Evolutionary conservation across 2,329 filamentous ascomycete species (phyloP).

Genomic region (Diaporthe amygdali): DNA sequence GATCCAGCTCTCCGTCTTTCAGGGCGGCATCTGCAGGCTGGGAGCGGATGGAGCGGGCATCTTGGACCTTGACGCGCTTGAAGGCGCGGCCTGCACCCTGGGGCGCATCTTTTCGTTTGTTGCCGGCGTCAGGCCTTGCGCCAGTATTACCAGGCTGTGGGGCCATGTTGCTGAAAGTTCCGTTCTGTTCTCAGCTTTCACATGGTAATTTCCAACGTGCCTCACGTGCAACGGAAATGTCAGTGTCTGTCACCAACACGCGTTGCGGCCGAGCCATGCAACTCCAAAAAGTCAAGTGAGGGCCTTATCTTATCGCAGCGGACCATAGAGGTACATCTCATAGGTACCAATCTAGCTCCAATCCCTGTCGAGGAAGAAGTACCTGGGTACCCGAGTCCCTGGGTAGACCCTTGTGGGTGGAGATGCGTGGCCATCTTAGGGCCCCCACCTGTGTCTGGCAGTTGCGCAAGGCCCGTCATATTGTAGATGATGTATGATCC

Average conservation of each 20-base stretch:
- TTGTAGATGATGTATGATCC: neutral
- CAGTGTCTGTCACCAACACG: neutral
- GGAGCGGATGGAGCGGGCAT: constrained; percentile 55
- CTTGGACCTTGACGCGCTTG: constrained; percentile 53
- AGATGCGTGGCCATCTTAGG: neutral
- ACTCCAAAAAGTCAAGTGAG: constrained; percentile 8
- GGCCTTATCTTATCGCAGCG: constrained; percentile 12
- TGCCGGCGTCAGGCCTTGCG: constrained; percentile 22
- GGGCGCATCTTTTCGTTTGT: constrained; percentile 33
- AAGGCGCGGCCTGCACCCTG: constrained; percentile 28
- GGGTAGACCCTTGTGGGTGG: neutral
- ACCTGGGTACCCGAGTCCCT: neutral
- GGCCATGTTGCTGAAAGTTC: constrained; percentile 27
- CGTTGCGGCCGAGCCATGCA: neutral
- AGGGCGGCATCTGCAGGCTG: constrained; percentile 57
- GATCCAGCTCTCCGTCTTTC: constrained; percentile 80
- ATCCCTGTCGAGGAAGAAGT: neutral
- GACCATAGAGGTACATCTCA: neutral
- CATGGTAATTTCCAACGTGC: neutral
- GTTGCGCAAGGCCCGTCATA: neutral
- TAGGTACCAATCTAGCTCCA: neutral
- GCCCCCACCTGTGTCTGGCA: neutral
- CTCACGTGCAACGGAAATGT: neutral
- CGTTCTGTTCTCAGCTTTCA: neutral
- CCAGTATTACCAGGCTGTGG: constrained; percentile 22